Base-by-base conservation (phyloP, 257 asterid species). In the Datura wrightii region DNA sequence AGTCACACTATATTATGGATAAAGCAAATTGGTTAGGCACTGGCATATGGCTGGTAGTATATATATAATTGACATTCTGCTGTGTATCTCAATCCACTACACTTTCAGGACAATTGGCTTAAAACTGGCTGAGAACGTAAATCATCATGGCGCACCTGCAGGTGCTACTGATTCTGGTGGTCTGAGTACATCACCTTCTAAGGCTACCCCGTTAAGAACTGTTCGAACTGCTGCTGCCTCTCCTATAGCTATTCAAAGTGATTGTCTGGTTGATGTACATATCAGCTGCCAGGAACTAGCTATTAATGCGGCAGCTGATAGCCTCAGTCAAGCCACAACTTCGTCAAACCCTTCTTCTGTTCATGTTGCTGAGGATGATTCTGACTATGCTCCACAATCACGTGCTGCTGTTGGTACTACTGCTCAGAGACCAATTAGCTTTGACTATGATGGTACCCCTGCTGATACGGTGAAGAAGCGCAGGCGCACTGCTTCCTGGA, bases 391-490 rank as follows among this genome's bases (percentile, higher is more conserved):
- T 82, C 95, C 97, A 60, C 91, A 85, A 36, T 63, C 46, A 56
- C 84, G 70, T 85, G 87, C 80, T 54, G 88, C 85, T 63, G 80
- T 85, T 88, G 88, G 84, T 83, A 89, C 86, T 70, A 60, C 86
- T 85, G 88, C 84, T 84, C 88, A 74, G 87, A 84, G 87, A 52
- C 88, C 87, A 83, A 66, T 69, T 82, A 88, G 79, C 85, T 83
- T 91, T 74, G 91, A 89, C 85, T 82, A 80, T 50, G 83, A 82
- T 87, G 88, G 89, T 82, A 91, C 97, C 86, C 99, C 99, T 65
- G 98, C 99, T 85, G 97, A 92, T 76, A 93, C 98, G 15, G 99
- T 95, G 48, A 95, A 95, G 90, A 94, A 93, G 93, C 90, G 99
- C 83, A 92, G 99, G 87, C 94, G 97, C 41, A 90, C 91, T 81